Evolutionary conservation across 2,329 filamentous ascomycete species (phyloP).

Genomic region (Monosporascus sp.): DNA sequence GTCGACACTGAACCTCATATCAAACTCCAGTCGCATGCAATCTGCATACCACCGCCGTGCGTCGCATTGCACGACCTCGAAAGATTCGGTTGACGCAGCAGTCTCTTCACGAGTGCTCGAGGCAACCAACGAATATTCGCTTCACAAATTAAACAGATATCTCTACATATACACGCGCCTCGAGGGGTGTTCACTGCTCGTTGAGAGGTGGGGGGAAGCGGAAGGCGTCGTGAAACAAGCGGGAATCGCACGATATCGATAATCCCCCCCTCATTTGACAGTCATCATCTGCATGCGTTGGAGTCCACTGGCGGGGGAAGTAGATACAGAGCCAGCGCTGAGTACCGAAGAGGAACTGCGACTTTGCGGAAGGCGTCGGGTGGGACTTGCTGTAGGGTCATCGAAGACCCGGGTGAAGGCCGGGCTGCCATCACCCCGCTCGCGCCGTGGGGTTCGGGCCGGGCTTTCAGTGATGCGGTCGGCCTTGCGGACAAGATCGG

Average conservation of each 20-base stretch:
- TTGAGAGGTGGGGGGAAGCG: background rate
- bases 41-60: background rate
- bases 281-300: slow-evolving; percentile 62
- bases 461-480: slow-evolving; percentile 56
- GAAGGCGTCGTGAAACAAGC: slow-evolving; percentile 1
- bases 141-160: slow-evolving; percentile 34
- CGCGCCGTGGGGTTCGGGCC: slow-evolving; percentile 42
- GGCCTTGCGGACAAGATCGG: slow-evolving; percentile 53
- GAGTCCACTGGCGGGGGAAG: slow-evolving; percentile 46
- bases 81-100: background rate
- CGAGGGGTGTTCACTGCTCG: slow-evolving; percentile 3
- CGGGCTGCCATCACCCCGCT: slow-evolving; percentile 54
- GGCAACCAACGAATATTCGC: slow-evolving; percentile 28
- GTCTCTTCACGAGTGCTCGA: background rate
- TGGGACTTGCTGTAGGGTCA: slow-evolving; percentile 52
- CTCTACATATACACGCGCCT: slow-evolving; percentile 22
- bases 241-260: background rate
- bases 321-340: slow-evolving; percentile 44
- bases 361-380: slow-evolving; percentile 45
- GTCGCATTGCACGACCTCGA: background rate
- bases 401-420: slow-evolving; percentile 64
- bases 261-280: slow-evolving; percentile 39
- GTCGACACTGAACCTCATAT: background rate
- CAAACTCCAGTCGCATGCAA: background rate
- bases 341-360: slow-evolving; percentile 50